Evolutionary conservation across 2,329 filamentous ascomycete genomes (phyloP).

Genomic region (Monosporascus cannonballus): DNA sequence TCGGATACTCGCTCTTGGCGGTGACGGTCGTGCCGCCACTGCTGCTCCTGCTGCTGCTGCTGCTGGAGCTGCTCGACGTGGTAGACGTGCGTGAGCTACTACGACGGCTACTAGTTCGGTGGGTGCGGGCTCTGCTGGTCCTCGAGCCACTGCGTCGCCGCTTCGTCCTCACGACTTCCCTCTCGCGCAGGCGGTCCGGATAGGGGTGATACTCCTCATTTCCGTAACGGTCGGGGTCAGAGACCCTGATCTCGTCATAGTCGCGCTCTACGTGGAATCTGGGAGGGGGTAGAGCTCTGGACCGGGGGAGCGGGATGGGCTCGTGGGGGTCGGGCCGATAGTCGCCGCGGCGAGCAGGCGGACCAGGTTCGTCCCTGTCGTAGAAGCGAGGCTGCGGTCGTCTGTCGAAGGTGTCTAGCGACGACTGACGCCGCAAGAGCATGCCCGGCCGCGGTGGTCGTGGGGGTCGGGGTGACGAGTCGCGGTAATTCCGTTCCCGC

Average conservation of each 20-base stretch:
- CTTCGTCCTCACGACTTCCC: constrained; percentile 48
- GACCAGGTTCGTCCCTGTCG: constrained; percentile 47
- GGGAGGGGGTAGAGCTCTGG: constrained; percentile 54
- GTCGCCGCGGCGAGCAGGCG: constrained; percentile 48
- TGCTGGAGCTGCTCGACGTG: constrained; percentile 34
- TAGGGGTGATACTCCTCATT: constrained; percentile 66
- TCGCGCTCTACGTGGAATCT: constrained; percentile 50
- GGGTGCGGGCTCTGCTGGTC: constrained; percentile 29
- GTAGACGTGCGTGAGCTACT: constrained; percentile 38
- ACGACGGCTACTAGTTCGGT: constrained; percentile 26
- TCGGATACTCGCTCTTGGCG: constrained; percentile 60
- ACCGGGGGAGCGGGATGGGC: constrained; percentile 64
- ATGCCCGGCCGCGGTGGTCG: constrained; percentile 55
- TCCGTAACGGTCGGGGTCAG: constrained; percentile 61
- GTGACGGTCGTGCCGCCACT: constrained; percentile 40
- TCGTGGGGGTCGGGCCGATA: constrained; percentile 47
- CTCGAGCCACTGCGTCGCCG: constrained; percentile 40
- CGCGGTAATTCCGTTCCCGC: constrained; percentile 42
- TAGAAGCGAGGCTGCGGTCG: constrained; percentile 48
- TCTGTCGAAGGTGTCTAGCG: constrained; percentile 84
- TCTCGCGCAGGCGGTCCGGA: constrained; percentile 54
- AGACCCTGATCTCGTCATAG: constrained; percentile 61
- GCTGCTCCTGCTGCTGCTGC: constrained; percentile 35
- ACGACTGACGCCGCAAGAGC: constrained; percentile 76
- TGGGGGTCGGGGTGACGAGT: constrained; percentile 45